These are phyloP conservation scores for Draba incana DNA, from an alignment of 345 rosid genomes.

Conservation along the genomic window DNA sequence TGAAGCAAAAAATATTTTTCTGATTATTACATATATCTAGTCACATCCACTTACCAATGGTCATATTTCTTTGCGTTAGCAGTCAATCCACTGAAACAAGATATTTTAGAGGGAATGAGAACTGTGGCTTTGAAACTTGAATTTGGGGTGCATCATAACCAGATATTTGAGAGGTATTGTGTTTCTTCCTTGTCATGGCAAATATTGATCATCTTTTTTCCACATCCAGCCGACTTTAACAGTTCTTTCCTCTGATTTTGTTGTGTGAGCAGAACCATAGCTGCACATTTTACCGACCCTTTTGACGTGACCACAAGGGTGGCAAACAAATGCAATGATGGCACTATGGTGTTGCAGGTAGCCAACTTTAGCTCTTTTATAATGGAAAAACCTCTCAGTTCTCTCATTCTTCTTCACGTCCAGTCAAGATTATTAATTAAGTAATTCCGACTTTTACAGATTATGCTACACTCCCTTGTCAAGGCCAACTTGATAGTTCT, in stretches of 20 bases:
- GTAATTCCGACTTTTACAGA: constrained; percentile 50
- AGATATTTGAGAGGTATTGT: constrained; percentile 80
- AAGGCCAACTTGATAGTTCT: constrained; percentile 77
- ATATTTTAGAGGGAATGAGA: constrained; percentile 93
- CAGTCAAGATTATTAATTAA: constrained; percentile 17
- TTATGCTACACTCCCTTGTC: constrained; percentile 85
- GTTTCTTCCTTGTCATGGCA: constrained; percentile 19
- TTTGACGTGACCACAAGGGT: constrained; percentile 84
- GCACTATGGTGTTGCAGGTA: constrained; percentile 90
- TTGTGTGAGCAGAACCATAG: constrained; percentile 68
- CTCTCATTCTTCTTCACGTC: constrained; percentile 13
- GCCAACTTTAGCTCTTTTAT: constrained; percentile 11
- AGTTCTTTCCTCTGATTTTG: constrained; percentile 31
- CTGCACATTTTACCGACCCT: constrained; percentile 95
- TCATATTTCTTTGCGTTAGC: constrained; percentile 42
- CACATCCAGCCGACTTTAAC: constrained; percentile 3
- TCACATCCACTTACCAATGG: constrained; percentile 31
- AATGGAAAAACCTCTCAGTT: constrained; percentile 10
- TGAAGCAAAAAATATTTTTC: constrained; percentile 34
- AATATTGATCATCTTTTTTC: constrained; percentile 23
- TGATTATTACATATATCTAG: constrained; percentile 33
- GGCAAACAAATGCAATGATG: constrained; percentile 82
- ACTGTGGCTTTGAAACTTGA: constrained; percentile 94
- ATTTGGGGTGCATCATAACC: constrained; percentile 89
- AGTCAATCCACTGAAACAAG: constrained; percentile 72